A percentile compares a stretch with the other conserved stretches of the same genome.
Conservation (phyloP, 23 red algal species). For the Cyanidium caldarium region DNA sequence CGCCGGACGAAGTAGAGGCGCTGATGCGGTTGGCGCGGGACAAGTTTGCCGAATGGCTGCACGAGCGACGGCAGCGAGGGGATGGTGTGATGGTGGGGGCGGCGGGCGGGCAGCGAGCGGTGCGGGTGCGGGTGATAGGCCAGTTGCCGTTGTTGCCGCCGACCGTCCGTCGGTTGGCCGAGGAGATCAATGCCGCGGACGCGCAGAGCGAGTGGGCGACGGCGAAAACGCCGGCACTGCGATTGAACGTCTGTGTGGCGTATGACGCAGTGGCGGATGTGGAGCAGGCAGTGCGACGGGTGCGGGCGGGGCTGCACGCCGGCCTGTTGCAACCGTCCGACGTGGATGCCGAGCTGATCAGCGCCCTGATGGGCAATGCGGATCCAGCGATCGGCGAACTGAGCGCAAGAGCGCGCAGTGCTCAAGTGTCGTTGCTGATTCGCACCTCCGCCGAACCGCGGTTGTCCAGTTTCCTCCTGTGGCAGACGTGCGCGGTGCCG, state of each 20-base stretch:
- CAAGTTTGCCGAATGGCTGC: slow-evolving; percentile 31
- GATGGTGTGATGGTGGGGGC: not conserved
- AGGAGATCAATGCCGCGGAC: slow-evolving; percentile 12
- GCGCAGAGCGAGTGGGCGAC: slow-evolving; percentile 15
- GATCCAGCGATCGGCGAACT: slow-evolving; percentile 1
- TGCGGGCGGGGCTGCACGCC: slow-evolving; percentile 2
- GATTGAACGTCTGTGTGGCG: slow-evolving; percentile 85
- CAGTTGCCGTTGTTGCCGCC: slow-evolving; percentile 30
- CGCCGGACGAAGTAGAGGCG: slow-evolving; percentile 23
- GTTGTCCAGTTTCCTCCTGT: slow-evolving; percentile 74
- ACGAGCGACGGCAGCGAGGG: not conserved
- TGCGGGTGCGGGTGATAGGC: slow-evolving; percentile 47
- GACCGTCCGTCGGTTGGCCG: not conserved
- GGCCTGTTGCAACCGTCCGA: not conserved
- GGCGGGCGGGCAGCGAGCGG: slow-evolving; percentile 17
- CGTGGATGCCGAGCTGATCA: slow-evolving; percentile 16
- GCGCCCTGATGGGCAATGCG: slow-evolving; percentile 27
- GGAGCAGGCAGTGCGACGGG: slow-evolving; percentile 17
- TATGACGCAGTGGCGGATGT: slow-evolving; percentile 70
- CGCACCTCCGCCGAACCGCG: slow-evolving; percentile 76
- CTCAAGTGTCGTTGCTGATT: slow-evolving; percentile 31
- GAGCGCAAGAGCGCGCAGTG: not conserved
- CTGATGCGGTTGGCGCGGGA: slow-evolving; percentile 40
- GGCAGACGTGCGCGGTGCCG: slow-evolving; percentile 36
- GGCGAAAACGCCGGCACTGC: slow-evolving; percentile 17